A percentile compares a stretch with the other conserved stretches of the same genome.
Evolutionary conservation across 495 filamentous ascomycete genomes (phyloP).

Genomic region (Aspergillus cavernicola): DNA sequence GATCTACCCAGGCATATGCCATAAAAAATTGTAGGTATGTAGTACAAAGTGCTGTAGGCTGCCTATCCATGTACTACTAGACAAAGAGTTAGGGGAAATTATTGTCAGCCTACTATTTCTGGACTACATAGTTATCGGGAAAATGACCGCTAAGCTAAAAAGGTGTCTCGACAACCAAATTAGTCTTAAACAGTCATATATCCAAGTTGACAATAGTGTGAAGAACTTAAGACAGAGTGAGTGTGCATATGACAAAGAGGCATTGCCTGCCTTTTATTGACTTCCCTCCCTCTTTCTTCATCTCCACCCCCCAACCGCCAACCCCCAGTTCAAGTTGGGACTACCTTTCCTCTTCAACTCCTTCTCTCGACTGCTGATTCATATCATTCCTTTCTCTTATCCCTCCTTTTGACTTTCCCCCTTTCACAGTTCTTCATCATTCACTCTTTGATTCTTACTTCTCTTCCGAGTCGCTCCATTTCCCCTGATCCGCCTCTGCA

Average conservation of each 20-base stretch:
- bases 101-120: background rate
- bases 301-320: constrained; percentile 8
- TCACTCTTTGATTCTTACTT: constrained; percentile 2
- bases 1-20: background rate
- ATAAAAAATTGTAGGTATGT: background rate
- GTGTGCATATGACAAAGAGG: too few species aligned
- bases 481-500: constrained; percentile 7
- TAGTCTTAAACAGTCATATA: too few species aligned
- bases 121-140: too few species aligned
- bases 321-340: constrained; percentile 1
- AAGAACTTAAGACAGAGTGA: too few species aligned
- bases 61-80: too few species aligned
- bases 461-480: background rate
- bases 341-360: constrained; percentile 1
- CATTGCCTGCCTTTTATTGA: constrained; percentile 3
- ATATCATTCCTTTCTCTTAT: constrained; percentile 1
- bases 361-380: constrained; percentile 8
- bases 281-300: background rate
- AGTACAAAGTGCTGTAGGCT: background rate
- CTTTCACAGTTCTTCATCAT: background rate
- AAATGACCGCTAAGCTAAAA: too few species aligned
- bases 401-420: background rate
- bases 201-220: too few species aligned
- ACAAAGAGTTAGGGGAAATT: background rate
- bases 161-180: too few species aligned